phyloP scores from a whole-genome alignment of 768 basidiomycete genomes.

The Cystobasidiopsis lactophilus region DNA sequence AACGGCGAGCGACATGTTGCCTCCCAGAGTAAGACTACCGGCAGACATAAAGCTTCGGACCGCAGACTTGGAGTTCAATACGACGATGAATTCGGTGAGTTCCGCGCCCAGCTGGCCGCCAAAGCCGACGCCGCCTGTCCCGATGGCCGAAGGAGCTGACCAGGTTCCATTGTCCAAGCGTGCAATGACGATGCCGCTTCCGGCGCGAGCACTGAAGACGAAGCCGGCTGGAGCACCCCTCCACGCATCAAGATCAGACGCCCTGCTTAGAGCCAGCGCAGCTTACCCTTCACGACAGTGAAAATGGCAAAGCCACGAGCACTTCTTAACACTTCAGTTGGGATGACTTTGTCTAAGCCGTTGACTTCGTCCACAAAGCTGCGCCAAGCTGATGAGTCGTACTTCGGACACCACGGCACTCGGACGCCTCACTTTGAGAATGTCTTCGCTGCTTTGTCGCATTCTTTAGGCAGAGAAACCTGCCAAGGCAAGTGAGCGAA shows the following conservation, averaged over 20 bases:
- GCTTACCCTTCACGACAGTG: not conserved
- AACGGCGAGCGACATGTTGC: constrained; percentile 31
- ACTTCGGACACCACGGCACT: not conserved
- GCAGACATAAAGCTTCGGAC: constrained; percentile 77
- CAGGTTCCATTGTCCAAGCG: constrained; percentile 30
- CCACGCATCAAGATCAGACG: too few relatives aligned
- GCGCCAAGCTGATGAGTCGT: not conserved
- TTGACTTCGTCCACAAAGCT: constrained; percentile 10
- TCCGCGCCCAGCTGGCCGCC: constrained; percentile 39
- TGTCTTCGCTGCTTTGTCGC: constrained; percentile 7
- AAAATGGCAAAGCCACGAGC: constrained; percentile 15
- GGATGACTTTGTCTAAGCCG: constrained; percentile 18
- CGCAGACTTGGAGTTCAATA: constrained; percentile 57
- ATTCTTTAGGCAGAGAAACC: too few relatives aligned
- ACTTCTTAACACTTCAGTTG: constrained; percentile 13
- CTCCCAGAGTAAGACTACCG: constrained; percentile 39
- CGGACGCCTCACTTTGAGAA: constrained; percentile 2
- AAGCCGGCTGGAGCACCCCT: too few relatives aligned
- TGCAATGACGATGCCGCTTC: constrained; percentile 16
- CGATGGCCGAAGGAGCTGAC: constrained; percentile 88
- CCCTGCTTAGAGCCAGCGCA: too few relatives aligned
- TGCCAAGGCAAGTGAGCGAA: too few relatives aligned
- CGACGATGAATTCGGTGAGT: constrained; percentile 29
- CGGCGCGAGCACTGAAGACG: constrained; percentile 18
- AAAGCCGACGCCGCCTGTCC: constrained; percentile 69